Evolutionary conservation across 1,284 basidiomycete species (phyloP).

Genomic region (Coniophora puteana): DNA sequence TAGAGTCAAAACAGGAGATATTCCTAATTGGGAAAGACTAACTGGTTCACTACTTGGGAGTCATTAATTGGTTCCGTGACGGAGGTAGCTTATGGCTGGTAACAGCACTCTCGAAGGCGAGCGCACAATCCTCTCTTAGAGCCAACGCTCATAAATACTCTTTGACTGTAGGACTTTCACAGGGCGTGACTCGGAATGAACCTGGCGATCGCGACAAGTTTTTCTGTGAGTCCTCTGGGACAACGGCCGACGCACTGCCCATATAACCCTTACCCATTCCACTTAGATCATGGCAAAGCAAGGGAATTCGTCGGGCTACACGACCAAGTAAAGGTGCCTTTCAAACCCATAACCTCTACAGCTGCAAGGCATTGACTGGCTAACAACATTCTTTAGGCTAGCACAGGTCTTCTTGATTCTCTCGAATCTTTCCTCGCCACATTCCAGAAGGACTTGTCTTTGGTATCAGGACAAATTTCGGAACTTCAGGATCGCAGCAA

Average conservation of each 20-base stretch:
- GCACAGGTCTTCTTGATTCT: slow-evolving; percentile 75
- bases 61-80: too few species aligned
- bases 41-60: too few species aligned
- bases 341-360: slow-evolving; percentile 5
- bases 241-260: not conserved
- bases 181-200: too few species aligned
- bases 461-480: slow-evolving; percentile 93
- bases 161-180: too few species aligned
- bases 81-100: too few species aligned
- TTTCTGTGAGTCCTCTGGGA: slow-evolving; percentile 3
- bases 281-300: slow-evolving; percentile 44
- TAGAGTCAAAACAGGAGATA: too few species aligned
- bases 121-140: too few species aligned
- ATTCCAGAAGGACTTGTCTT: slow-evolving; percentile 91
- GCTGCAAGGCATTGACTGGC: slow-evolving; percentile 3
- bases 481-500: slow-evolving; percentile 89
- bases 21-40: too few species aligned
- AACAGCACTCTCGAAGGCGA: too few species aligned
- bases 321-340: slow-evolving; percentile 67
- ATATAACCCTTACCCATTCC: not conserved
- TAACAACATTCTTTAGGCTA: slow-evolving; percentile 46
- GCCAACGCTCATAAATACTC: too few species aligned
- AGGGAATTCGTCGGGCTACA: slow-evolving; percentile 81
- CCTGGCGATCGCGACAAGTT: too few species aligned
- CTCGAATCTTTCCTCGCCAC: slow-evolving; percentile 90